Evolutionary conservation across 768 basidiomycete genomes (phyloP), one percentile per base, ranked within the genome.

Genomic region (Psilocybe cubensis): DNA sequence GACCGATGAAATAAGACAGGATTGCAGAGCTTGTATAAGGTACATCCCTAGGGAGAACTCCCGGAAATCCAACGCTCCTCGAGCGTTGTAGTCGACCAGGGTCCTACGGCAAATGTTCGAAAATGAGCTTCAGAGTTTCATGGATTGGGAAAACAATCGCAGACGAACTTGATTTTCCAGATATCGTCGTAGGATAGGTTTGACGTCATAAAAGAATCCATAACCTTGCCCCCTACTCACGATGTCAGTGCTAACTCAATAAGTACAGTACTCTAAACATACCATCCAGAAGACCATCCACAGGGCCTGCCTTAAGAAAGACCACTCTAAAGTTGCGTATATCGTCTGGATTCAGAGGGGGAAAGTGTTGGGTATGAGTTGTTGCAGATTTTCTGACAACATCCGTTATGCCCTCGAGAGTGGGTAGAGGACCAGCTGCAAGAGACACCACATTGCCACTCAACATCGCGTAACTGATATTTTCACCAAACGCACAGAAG

Each of bases 21-120:
- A 66, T 61, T 70, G 70, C 14, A 74, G 55, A n/a, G 70, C 70
- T 33, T 75, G 69, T 38, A 91, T 83, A 55, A 89, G 80, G 68
- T 85, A 85, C 83, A 88, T 85, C 33, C 83, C 89, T 57, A 91
- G 73, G 31, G 84, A 82, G 68, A 92, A 92, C 57, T 91, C 88
- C 25, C 80, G 70, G 7, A 80, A 74, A 63, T 90, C 87, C 10
- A 92, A 80, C 3, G 78, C 73, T 5, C 87, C 88, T 31, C 84
- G 76, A 29, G 77, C 72, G 50, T 80, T 78, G 8, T 79, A 82
- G 67, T 91, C 88, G 21, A 85, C 80, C 38, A 91, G 76, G 53
- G 81, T 82, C 82, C 86, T 88, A 56, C 1, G 29, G 35, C 20
- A 29, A 52, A 29, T n/a, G n/a, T n/a, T n/a, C 48, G 17, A 44